Evolutionary conservation across 768 basidiomycete species (phyloP).

Genomic region (Thelephora aurantiotincta): DNA sequence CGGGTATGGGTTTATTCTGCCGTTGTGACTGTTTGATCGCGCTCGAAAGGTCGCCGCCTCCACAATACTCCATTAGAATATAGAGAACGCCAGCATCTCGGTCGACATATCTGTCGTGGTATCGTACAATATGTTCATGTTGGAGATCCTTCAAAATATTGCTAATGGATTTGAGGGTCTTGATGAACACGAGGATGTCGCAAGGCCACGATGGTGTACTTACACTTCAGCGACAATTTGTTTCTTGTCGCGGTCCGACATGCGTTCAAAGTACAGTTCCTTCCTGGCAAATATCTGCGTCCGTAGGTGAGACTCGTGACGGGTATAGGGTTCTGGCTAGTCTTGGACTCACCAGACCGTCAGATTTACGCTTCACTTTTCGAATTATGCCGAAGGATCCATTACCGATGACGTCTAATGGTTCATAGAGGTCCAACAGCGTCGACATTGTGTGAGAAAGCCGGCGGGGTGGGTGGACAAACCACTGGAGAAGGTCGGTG

Average conservation of each 20-base stretch:
- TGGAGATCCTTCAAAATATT: slow-evolving; percentile 94
- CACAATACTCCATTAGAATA: slow-evolving; percentile 99
- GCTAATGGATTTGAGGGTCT: slow-evolving; percentile 25
- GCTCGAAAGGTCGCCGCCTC: slow-evolving; percentile 84
- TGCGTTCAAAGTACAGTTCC: slow-evolving; percentile 94
- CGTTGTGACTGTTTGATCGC: slow-evolving; percentile 72
- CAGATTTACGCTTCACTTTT: slow-evolving; percentile 76
- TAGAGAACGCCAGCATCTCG: slow-evolving; percentile 83
- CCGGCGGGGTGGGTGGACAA: not conserved
- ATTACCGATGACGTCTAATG: slow-evolving; percentile 88
- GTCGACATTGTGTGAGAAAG: slow-evolving; percentile 11
- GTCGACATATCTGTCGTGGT: slow-evolving; percentile 87
- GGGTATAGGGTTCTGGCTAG: not conserved
- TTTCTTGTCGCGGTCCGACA: slow-evolving; percentile 91
- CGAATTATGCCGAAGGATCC: slow-evolving; percentile 97
- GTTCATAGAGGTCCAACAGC: slow-evolving; percentile 67
- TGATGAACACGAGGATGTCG: not conserved
- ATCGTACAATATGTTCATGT: slow-evolving; percentile 93
- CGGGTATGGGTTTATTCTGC: slow-evolving; percentile 60
- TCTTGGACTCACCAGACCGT: slow-evolving; percentile 56
- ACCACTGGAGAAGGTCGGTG: not conserved
- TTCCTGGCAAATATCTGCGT: slow-evolving; percentile 74
- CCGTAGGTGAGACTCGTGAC: not conserved
- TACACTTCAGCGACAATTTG: slow-evolving; percentile 98
- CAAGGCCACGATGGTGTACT: slow-evolving; percentile 17